Base-by-base conservation (phyloP, 2,329 filamentous ascomycete species). In the Fusarium fujikuroi region DNA sequence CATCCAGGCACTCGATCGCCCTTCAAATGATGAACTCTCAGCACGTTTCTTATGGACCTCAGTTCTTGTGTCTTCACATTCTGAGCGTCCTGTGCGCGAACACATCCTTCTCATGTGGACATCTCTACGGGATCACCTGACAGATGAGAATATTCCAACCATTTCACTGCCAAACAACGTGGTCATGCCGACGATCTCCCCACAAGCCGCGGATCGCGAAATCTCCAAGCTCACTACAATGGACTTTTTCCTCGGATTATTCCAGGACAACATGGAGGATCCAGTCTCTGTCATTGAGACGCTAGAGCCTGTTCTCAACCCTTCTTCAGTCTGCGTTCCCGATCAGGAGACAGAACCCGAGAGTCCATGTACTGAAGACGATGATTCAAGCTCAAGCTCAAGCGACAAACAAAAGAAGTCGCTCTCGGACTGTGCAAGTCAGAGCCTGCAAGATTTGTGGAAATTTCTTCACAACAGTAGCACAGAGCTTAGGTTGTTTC, bases 231-330 rank as follows among this genome's bases (percentile, higher is more conserved):
- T 98, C 39, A 97, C 94, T 19, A 98, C 95, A 1, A 96, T 97
- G 89, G 95, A 98, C 79, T 98, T 98, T 81, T 98, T 99, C 81
- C 87, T 95, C 57, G 93, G 92, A 42, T 89, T 99, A 2, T 98
- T 98, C 79, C 92, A 93, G 67, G 91, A 95, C 42, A 92, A 96
- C 64, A 89, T 92, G 66, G 91, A 92, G 52, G 92, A 98, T 75
- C 93, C 95, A 0, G 89, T 95, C 18, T 88, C 92, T 9, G 90
- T 98, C 25, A 98, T 99, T 66, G 95, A 98, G 78, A 96, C 92
- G 34, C 85, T 99, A 40, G 96, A 99, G 78, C 96, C 96, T 8
- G 93, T 99, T 15, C 85, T 99, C 9, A 95, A 98, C 70, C 91
- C 93, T 1, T 84, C 87, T 9, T 86, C 90, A 1, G 89, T 91